phyloP scores from a whole-genome alignment of 1,284 basidiomycete species.

The Phlebopus sp. region DNA sequence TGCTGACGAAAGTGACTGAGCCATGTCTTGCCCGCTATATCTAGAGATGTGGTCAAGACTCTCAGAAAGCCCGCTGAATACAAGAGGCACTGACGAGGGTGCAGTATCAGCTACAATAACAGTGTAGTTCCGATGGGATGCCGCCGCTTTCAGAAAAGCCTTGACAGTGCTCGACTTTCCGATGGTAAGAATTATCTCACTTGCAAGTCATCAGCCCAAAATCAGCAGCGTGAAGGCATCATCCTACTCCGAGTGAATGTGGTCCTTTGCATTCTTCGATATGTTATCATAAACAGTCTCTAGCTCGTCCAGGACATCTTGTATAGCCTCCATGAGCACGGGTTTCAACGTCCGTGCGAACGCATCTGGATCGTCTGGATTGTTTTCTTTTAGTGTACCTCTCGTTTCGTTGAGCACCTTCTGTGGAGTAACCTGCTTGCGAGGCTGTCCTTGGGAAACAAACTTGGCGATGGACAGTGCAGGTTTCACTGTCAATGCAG shows the following conservation, averaged over 20 bases:
- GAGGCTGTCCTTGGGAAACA: constrained; percentile 71
- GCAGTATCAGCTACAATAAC: constrained; percentile 96
- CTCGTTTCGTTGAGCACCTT: constrained; percentile 48
- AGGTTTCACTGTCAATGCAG: constrained; percentile 37
- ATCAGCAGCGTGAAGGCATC: neutral
- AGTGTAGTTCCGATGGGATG: constrained; percentile 90
- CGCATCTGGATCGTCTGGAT: constrained; percentile 69
- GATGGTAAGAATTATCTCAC: constrained; percentile 94
- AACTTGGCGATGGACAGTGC: constrained; percentile 76
- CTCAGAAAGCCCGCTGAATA: constrained; percentile 2
- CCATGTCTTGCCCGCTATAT: constrained; percentile 85
- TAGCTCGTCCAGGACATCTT: constrained; percentile 92
- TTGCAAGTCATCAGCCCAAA: constrained; percentile 31
- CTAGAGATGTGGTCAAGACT: constrained; percentile 36
- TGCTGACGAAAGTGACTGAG: constrained; percentile 69
- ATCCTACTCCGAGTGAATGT: constrained; percentile 92
- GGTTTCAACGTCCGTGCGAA: constrained; percentile 71
- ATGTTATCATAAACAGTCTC: constrained; percentile 96
- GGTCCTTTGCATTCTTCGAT: constrained; percentile 91
- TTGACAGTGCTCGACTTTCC: constrained; percentile 96
- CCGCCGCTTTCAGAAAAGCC: constrained; percentile 87
- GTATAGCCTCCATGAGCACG: constrained; percentile 86
- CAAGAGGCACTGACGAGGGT: constrained; percentile 63
- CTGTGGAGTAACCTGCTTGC: constrained; percentile 49
- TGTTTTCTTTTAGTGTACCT: constrained; percentile 59